A percentile compares a stretch with the other conserved stretches of the same genome.
Evolutionary conservation across 441 rosid species (phyloP).

Genomic region (Eugenia klotzschiana): DNA sequence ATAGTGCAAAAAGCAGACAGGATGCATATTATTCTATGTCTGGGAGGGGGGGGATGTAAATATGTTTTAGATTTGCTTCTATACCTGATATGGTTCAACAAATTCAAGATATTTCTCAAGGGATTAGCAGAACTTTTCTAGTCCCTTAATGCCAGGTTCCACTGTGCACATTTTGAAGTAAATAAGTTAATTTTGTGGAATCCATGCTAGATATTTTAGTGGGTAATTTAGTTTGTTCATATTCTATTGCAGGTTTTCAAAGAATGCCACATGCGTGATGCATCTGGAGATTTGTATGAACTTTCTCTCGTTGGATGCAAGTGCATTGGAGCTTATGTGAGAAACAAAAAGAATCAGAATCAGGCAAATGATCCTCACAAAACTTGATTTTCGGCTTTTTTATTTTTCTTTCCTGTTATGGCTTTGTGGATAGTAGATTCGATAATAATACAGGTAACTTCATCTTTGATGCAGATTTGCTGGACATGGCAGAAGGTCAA

Average conservation of each 20-base stretch:
- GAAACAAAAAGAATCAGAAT: conserved; percentile 85
- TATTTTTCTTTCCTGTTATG: background rate
- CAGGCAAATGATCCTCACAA: conserved; percentile 33
- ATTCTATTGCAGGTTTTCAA: conserved; percentile 48
- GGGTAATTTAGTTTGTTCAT: background rate
- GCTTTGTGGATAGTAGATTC: background rate
- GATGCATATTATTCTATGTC: too few relatives aligned
- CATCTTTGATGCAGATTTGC: conserved; percentile 60
- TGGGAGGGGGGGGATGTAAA: background rate
- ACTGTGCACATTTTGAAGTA: background rate
- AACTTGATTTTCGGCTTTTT: background rate
- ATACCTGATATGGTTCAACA: background rate
- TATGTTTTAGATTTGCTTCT: background rate
- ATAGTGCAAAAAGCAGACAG: too few relatives aligned
- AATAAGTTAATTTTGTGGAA: background rate
- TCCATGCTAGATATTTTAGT: background rate
- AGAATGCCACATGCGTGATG: conserved; percentile 47
- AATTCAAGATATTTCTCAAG: background rate
- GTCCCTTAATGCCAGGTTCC: background rate
- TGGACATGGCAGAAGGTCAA: conserved; percentile 84
- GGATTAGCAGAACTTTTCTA: background rate
- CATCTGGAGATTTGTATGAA: conserved; percentile 53
- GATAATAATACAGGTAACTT: background rate
- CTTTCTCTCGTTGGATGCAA: conserved; percentile 74
- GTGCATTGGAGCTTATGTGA: conserved; percentile 96